These are phyloP conservation scores for Leucogyrophana mollusca DNA, from an alignment of 768 basidiomycete genomes.

Conservation along the genomic window DNA sequence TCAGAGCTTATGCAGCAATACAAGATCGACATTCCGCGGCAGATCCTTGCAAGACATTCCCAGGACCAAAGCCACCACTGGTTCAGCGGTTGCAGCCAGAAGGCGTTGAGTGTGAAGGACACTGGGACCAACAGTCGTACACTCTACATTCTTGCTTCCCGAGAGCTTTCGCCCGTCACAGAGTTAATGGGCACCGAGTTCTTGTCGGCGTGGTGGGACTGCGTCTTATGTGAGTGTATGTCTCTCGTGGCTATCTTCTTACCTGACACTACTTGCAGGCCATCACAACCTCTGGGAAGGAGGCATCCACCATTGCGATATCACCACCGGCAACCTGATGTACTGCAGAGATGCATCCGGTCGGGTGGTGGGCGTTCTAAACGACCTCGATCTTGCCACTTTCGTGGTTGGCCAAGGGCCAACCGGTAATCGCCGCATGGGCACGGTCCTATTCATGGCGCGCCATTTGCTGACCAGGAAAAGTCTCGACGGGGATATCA, in stretches of 20 bases:
- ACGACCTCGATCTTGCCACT: slow-evolving; percentile 28
- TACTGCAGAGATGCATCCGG: slow-evolving; percentile 11
- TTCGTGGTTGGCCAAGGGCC: background rate
- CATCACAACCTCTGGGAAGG: slow-evolving; percentile 25
- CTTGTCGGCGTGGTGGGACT: slow-evolving; percentile 6
- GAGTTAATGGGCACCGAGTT: background rate
- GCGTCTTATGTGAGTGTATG: slow-evolving; percentile 2
- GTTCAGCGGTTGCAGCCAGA: too few species aligned
- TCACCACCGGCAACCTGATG: slow-evolving; percentile 32
- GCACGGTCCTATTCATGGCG: slow-evolving; percentile 35
- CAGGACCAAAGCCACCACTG: too few species aligned
- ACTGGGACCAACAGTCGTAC: slow-evolving; percentile 6
- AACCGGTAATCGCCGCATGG: slow-evolving; percentile 15
- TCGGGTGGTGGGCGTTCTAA: slow-evolving; percentile 19
- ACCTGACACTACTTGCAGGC: slow-evolving; percentile 11
- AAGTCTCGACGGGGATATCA: slow-evolving; percentile 11
- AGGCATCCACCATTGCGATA: slow-evolving; percentile 27
- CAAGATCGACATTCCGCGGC: too few species aligned
- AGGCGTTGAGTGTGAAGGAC: too few species aligned
- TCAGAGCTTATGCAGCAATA: too few species aligned
- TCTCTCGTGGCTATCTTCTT: slow-evolving; percentile 8
- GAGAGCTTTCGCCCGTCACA: slow-evolving; percentile 1
- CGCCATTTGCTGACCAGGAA: slow-evolving; percentile 20
- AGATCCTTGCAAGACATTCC: too few species aligned
- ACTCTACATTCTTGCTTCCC: background rate